These are phyloP conservation scores for Cyclostephanos invisitatus DNA, from an alignment of 108 stramenopile species.

Conservation along the genomic window DNA sequence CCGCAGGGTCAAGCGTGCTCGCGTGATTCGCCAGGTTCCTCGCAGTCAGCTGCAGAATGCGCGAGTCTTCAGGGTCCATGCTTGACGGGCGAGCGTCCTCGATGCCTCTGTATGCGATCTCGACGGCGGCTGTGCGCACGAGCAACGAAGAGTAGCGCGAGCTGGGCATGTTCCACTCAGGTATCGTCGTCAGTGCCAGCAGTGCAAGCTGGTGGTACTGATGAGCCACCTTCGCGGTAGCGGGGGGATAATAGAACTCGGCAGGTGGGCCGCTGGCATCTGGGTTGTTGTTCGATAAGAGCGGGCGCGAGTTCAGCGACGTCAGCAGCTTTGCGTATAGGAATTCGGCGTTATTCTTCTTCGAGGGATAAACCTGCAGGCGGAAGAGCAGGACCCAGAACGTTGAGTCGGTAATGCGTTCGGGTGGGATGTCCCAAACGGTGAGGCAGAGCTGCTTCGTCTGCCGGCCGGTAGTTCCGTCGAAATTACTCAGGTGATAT, in stretches of 20 bases:
- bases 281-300: slow-evolving; percentile 78
- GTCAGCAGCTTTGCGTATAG: slow-evolving; percentile 87
- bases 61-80: slow-evolving; percentile 90
- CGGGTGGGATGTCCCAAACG: slow-evolving; percentile 81
- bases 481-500: slow-evolving; percentile 85
- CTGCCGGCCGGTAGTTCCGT: slow-evolving; percentile 75
- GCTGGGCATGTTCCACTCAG: slow-evolving; percentile 55
- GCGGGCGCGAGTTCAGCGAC: slow-evolving; percentile 76
- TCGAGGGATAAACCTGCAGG: slow-evolving; percentile 89
- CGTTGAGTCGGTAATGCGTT: slow-evolving; percentile 76
- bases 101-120: slow-evolving; percentile 77
- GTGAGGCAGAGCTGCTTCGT: slow-evolving; percentile 85
- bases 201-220: slow-evolving; percentile 79
- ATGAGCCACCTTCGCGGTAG: slow-evolving; percentile 54
- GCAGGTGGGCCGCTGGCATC: slow-evolving; percentile 48
- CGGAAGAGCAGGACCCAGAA: slow-evolving; percentile 91
- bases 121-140: slow-evolving; percentile 88
- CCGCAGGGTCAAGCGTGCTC: slow-evolving; percentile 63
- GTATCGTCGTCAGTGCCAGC: slow-evolving; percentile 77
- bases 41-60: slow-evolving; percentile 84
- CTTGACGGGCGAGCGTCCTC: slow-evolving; percentile 69
- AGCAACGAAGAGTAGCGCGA: slow-evolving; percentile 71
- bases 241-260: slow-evolving; percentile 69
- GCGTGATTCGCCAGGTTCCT: slow-evolving; percentile 86
- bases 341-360: slow-evolving; percentile 78